A percentile compares a stretch with the other conserved stretches of the same genome.
These are phyloP conservation scores for Debaryomyces nepalensis DNA, from an alignment of 1,139 yeast species.

Conservation along the genomic window DNA sequence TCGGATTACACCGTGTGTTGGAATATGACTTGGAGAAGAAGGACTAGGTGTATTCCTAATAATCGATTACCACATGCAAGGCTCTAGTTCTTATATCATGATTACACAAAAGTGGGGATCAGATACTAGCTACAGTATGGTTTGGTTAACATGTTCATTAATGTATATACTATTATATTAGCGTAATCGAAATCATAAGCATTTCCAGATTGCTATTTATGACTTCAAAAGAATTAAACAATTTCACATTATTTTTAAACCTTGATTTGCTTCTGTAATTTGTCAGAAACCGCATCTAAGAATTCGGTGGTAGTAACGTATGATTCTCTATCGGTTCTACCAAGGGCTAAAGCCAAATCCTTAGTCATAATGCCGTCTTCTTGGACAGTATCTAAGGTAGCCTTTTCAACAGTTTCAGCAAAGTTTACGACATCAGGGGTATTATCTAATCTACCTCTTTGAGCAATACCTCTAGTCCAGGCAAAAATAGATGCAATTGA, in stretches of 20 bases:
- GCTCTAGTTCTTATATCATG: no score
- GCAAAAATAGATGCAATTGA: conserved; percentile 86
- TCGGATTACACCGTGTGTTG: conserved; percentile 12
- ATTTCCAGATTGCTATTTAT: conserved; percentile 16
- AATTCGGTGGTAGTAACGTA: conserved; percentile 81
- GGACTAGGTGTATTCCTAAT: not conserved
- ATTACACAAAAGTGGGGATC: no score
- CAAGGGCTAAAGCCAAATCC: conserved; percentile 77
- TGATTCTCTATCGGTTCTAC: conserved; percentile 63
- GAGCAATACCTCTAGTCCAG: conserved; percentile 83
- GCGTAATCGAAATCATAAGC: conserved; percentile 12
- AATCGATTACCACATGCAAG: no score
- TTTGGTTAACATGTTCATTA: conserved; percentile 8
- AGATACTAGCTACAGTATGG: no score
- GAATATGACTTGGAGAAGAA: conserved; percentile 12
- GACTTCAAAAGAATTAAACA: conserved; percentile 9
- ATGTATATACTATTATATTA: conserved; percentile 5
- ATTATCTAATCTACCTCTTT: conserved; percentile 75
- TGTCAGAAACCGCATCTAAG: conserved; percentile 69
- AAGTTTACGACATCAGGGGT: conserved; percentile 74
- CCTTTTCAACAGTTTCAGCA: conserved; percentile 67
- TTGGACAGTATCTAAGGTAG: conserved; percentile 73
- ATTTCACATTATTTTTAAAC: conserved; percentile 12
- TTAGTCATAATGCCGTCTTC: conserved; percentile 80
- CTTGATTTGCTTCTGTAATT: conserved; percentile 32